Evolutionary conservation across 768 basidiomycete species (phyloP), one percentile per base, ranked within the genome.

Genomic region (Tylopilus vinaceipallidus): DNA sequence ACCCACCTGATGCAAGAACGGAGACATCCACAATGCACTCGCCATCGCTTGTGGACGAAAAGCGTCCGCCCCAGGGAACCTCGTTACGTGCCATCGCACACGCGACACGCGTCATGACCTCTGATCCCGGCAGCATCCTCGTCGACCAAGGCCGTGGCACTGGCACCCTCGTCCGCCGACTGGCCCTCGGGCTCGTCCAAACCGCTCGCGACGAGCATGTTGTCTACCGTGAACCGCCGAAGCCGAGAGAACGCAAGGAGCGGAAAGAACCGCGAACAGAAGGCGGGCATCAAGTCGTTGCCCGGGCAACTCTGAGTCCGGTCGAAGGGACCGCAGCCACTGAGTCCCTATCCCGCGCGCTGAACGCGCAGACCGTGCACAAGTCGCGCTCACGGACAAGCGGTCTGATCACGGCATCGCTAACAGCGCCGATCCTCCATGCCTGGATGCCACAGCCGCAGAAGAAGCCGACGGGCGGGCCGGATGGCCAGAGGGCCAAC

Each of bases 101-200:
- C 47, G 89, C 91, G 1, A 92, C 86, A 2, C 81, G 91, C 3
- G 85, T 92, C n/a, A 91, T 93, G 89, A 87, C 87, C 0, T 75
- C 81, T 3, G 88, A 88, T 57, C 78, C 90, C 0, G 72, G 77
- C 12, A 89, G 88, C 55, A 80, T 93, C 48, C 77, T 93, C 10
- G 76, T 79, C 0, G 86, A 91, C 63, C 77, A 82, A 49, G 88
- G 86, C 0, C 71, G 65, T 4, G 88, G 86, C 10, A 82, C 84
- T 0, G 73, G 78, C 8, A 71, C 75, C 0, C 70, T 87, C n/a
- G 73, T 92, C 32, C 76, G 78, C 1, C 66, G 67, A 23, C 73
- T 90, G 3, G 90, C 91, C 1, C 71, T 86, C 48, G 78, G 81
- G 34, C 78, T 93, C 13, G 77, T 92, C 27, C 73, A 73, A 52